These are phyloP conservation scores for Euptelea pleiosperma DNA, from an alignment of 164 flowering plant species.

Conservation along the genomic window DNA sequence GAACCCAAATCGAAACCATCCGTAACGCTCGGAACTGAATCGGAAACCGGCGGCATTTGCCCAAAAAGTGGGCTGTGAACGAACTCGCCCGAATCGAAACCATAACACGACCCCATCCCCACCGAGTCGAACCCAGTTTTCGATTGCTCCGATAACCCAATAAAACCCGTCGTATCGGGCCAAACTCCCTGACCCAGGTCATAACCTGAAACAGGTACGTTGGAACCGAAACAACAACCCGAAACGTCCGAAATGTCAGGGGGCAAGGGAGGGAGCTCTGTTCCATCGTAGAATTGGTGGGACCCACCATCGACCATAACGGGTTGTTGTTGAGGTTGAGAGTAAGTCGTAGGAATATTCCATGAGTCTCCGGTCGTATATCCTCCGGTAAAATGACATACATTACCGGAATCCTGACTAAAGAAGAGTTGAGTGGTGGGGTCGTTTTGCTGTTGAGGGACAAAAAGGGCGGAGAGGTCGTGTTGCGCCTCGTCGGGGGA, in stretches of 20 bases:
- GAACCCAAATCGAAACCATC: constrained; percentile 40
- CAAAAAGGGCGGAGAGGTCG: constrained; percentile 20
- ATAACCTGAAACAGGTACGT: constrained; percentile 8
- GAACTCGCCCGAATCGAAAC: constrained; percentile 29
- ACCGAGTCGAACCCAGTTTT: constrained; percentile 10
- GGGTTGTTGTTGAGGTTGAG: constrained; percentile 5
- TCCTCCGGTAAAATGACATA: constrained; percentile 1
- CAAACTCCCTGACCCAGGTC: constrained; percentile 11
- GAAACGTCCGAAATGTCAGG: constrained; percentile 18
- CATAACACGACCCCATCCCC: constrained; percentile 20
- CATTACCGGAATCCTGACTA: constrained; percentile 6
- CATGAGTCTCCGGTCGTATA: constrained; percentile 2
- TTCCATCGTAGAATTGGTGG: constrained; percentile 6
- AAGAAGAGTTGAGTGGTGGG: constrained; percentile 13
- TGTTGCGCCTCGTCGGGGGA: constrained; percentile 36
- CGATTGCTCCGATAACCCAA: constrained; percentile 17
- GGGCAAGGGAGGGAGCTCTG: constrained; percentile 37
- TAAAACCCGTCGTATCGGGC: background rate
- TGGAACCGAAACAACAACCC: constrained; percentile 7
- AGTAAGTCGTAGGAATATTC: background rate
- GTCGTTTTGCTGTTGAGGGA: background rate
- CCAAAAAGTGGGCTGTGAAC: constrained; percentile 50
- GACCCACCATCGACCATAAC: background rate
- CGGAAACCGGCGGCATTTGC: constrained; percentile 44
- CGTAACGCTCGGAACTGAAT: constrained; percentile 14